phyloP scores from a whole-genome alignment of 352 stramenopile species.

The Globisporangium takayamanum region DNA sequence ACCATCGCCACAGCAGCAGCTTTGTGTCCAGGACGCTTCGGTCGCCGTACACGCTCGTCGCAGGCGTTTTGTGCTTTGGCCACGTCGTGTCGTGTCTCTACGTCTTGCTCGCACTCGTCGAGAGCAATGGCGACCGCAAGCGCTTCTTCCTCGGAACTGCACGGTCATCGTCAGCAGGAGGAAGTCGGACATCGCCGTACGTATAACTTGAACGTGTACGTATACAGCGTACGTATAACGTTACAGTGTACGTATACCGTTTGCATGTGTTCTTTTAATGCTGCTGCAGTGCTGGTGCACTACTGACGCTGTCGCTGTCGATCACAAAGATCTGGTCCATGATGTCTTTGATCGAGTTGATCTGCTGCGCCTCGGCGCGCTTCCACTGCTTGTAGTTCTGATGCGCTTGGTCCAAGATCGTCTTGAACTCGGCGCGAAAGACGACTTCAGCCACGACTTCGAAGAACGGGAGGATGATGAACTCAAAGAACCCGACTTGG shows the following conservation, averaged over 20 bases:
- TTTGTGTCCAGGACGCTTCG: neutral
- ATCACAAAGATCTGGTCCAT: constrained; percentile 66
- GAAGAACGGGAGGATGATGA: constrained; percentile 81
- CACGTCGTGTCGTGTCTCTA: constrained; percentile 62
- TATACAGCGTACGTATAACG: too few species aligned
- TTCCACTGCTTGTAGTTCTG: constrained; percentile 84
- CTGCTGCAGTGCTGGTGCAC: neutral
- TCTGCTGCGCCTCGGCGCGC: constrained; percentile 66
- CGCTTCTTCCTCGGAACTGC: constrained; percentile 63
- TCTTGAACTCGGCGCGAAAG: constrained; percentile 70
- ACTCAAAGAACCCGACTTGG: constrained; percentile 83
- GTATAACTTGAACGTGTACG: constrained; percentile 6
- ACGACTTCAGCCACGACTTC: constrained; percentile 72
- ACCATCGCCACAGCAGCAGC: neutral
- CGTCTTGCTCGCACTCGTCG: constrained; percentile 57
- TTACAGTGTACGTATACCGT: too few species aligned
- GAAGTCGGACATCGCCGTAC: constrained; percentile 12
- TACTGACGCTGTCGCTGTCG: constrained; percentile 9
- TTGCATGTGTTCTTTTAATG: too few species aligned
- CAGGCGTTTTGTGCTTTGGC: constrained; percentile 35
- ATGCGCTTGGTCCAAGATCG: constrained; percentile 73
- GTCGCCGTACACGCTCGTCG: constrained; percentile 12
- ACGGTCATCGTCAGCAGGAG: constrained; percentile 6
- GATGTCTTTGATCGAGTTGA: constrained; percentile 84
- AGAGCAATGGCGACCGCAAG: constrained; percentile 53